Base-by-base conservation (phyloP, 2,329 filamentous ascomycete species). In the Ambrosiella xylebori region DNA sequence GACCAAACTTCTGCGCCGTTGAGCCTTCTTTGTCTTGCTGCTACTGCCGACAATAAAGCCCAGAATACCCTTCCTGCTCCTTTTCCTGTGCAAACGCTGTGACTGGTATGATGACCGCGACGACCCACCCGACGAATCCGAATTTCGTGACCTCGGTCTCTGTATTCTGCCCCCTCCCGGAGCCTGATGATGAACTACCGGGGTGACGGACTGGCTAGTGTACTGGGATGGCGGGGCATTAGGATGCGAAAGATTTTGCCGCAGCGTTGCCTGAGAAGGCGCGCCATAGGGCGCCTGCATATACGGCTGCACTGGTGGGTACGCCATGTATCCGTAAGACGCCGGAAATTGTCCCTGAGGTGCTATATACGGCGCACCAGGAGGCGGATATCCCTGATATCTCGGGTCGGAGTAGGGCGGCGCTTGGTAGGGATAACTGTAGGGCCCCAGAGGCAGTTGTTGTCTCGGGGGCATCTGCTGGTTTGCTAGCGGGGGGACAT, bases 31-130 rank as follows among this genome's bases (percentile, higher is more conserved):
- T 7, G 78, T 80, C 12, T 47, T 41, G 17, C 38, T 39, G 47
- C 37, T 41, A n/a, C 39, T n/a, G 9, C 78, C 76, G 5, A 79
- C 73, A 3, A 73, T 78, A 66, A 85, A 85, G 58, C 71, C 71
- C 49, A 88, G 71, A 57, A 80, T 74, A 44, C 81, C 78, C 61
- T 76, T 74, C 45, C 51, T 40, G 72, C 70, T 57, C 74, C 71
- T 6, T 72, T 72, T 51, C 27, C 47, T 51, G 17, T 11, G n/a
- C 69, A 71, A 60, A 15, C 72, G 73, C 56, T 74, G 58, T 73
- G 52, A 73, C 71, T 54, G 84, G 85, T 56, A 88, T 82, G 81
- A 84, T 13, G 75, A 76, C 13, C 76, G 78, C 47, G 76, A 80
- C 58, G 73, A 78, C 17, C 60, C 40, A 9, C 53, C 58, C 19